A percentile compares a stretch with the other conserved stretches of the same genome.
Evolutionary conservation across 2,329 filamentous ascomycete species (phyloP).

Genomic region (Colletotrichum sp.): DNA sequence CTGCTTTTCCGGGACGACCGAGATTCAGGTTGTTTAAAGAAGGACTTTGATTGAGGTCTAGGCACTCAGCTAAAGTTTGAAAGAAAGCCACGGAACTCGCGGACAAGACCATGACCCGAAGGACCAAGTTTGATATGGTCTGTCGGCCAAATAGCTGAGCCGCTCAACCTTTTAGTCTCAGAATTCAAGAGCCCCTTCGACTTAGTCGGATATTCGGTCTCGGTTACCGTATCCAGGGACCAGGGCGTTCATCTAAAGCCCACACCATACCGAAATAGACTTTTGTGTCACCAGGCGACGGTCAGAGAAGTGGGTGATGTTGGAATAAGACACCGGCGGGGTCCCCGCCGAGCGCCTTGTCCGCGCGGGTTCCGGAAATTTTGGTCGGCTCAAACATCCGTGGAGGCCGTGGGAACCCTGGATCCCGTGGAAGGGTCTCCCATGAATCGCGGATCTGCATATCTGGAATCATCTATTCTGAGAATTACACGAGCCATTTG

Average conservation of each 20-base stretch:
- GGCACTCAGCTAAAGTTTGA: no score
- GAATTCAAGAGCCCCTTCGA: not conserved
- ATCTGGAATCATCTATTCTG: not conserved
- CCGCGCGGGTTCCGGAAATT: not conserved
- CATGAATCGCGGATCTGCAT: not conserved
- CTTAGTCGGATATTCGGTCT: not conserved
- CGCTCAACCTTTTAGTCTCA: not conserved
- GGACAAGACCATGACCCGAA: not conserved
- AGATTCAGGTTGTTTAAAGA: fast-evolving
- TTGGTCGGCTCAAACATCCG: not conserved
- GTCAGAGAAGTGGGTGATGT: not conserved
- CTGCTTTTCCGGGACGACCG: not conserved
- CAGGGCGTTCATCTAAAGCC: not conserved
- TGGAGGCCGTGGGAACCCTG: not conserved
- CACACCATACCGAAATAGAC: no score
- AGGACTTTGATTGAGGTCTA: not conserved
- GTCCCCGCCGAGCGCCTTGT: not conserved
- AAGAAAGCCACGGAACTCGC: not conserved
- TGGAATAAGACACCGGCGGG: not conserved
- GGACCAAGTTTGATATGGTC: fast-evolving
- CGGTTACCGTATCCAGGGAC: not conserved
- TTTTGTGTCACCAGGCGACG: not conserved
- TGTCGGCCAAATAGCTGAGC: not conserved
- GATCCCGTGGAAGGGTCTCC: not conserved
- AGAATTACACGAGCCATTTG: not conserved